Evolutionary conservation across 805 yeast species (phyloP), one percentile per base, ranked within the genome.

Genomic region (Suhomyces kilbournensis): DNA sequence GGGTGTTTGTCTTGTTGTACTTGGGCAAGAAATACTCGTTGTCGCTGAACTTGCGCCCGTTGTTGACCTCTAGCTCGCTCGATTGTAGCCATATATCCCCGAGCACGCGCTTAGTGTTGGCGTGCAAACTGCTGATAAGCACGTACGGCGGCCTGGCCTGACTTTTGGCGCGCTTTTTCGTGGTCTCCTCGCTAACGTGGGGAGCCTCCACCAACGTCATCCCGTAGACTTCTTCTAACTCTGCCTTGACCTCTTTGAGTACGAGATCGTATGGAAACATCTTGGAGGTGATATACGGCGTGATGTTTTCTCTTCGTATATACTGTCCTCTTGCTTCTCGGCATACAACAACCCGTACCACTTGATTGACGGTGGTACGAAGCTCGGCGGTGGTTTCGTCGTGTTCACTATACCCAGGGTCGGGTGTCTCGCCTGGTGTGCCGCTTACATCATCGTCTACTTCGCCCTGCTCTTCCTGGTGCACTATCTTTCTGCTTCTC

Each of bases 171-270:
- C 49, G 42, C 44, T 43, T 44, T 22, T 39, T 38, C 19, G 54
- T 49, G 17, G 34, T 40, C 35, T 42, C 12, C 9, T 43, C 20
- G n/a, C 23, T 15, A 40, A 22, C 12, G 42, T 22, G 32, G 48
- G 65, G 60, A 6, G 58, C 50, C 35, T 57, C 61, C 22, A 55
- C 63, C 35, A 72, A 52, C 26, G 58, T 53, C 42, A 72, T 49
- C 5, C 74, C 76, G 48, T 70, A 71, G 0, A 62, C 56, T 1
- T 55, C 49, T 38, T 60, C 59, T 35, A 72, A 53, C 20, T 57
- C 60, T 0, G 43, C 47, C 35, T 57, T 58, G 1, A 60, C 59
- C 5, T 51, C 53, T 19, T 48, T 48, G 7, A 70, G 44, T 22
- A 67, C 44, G 17, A 19, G 26, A 6, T 61, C 66, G 50, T 52